Percentiles rank a stretch among this genome's conserved stretches.
Conservation (phyloP, 495 filamentous ascomycete species). For the Penicillium angulare region DNA sequence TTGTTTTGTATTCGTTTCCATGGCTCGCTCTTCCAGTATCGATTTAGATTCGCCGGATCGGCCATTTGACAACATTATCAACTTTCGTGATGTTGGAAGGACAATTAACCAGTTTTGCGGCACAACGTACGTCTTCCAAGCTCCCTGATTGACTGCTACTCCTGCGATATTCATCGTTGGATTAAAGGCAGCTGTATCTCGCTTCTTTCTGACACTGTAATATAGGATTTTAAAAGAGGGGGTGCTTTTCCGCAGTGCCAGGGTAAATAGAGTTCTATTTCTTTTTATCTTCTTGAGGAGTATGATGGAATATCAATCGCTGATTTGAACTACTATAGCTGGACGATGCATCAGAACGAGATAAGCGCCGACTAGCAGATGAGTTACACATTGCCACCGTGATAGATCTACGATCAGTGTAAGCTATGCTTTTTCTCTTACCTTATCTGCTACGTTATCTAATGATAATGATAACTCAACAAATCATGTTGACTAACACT, state of each 20-base stretch:
- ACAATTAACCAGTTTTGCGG: conserved; percentile 62
- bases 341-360: conserved; percentile 69
- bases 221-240: conserved; percentile 63
- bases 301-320: not conserved
- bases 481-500: conserved; percentile 4
- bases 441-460: too few species aligned
- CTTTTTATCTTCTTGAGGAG: not conserved
- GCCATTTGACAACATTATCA: conserved; percentile 66
- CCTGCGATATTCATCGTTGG: not conserved
- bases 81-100: conserved; percentile 82
- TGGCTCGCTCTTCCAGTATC: conserved; percentile 35
- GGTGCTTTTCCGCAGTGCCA: conserved; percentile 70
- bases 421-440: conserved; percentile 20
- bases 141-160: not conserved
- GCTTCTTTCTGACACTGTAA: conserved; percentile 5
- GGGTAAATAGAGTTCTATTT: conserved; percentile 44
- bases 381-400: conserved; percentile 66
- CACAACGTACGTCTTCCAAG: conserved; percentile 44
- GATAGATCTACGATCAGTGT: conserved; percentile 77
- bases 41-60: conserved; percentile 44
- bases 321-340: conserved; percentile 15
- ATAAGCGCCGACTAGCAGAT: conserved; percentile 57
- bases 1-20: too few species aligned
- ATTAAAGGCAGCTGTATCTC: not conserved
- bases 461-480: too few species aligned